Conservation (phyloP, 2,329 filamentous ascomycete genomes). For the Emmonsiellopsis sp. region DNA sequence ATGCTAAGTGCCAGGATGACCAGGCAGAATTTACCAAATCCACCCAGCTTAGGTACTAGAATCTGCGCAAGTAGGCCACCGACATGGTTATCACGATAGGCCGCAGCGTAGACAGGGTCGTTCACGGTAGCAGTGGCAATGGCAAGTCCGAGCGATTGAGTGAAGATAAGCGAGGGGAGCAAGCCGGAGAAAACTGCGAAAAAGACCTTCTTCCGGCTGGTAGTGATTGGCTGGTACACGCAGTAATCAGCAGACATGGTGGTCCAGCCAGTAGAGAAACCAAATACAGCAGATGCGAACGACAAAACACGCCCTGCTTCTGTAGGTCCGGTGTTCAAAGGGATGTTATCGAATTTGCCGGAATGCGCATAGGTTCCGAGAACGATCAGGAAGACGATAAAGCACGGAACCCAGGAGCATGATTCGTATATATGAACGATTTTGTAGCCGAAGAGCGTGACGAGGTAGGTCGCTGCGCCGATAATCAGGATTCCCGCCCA, state of each 20-base stretch:
- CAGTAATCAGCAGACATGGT: slow-evolving; percentile 70
- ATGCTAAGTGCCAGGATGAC: slow-evolving; percentile 58
- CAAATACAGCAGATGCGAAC: slow-evolving; percentile 58
- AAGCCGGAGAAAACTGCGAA: slow-evolving; percentile 60
- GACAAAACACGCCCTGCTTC: slow-evolving; percentile 57
- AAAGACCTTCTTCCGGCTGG: slow-evolving; percentile 56
- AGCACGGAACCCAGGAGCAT: slow-evolving; percentile 64
- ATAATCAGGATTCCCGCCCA: slow-evolving; percentile 66
- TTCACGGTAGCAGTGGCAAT: slow-evolving; percentile 58
- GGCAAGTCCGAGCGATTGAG: slow-evolving; percentile 63
- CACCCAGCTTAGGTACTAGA: slow-evolving; percentile 50
- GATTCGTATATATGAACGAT: slow-evolving; percentile 70
- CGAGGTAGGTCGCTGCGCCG: slow-evolving; percentile 54
- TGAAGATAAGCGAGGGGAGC: slow-evolving; percentile 63
- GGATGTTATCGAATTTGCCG: slow-evolving; percentile 54
- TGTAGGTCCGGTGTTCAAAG: slow-evolving; percentile 49
- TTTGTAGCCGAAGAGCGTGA: slow-evolving; percentile 68
- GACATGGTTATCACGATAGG: slow-evolving; percentile 49
- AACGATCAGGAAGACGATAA: slow-evolving; percentile 64
- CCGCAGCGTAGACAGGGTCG: slow-evolving; percentile 46
- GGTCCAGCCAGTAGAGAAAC: slow-evolving; percentile 66
- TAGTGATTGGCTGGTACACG: slow-evolving; percentile 61
- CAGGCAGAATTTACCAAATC: slow-evolving; percentile 64
- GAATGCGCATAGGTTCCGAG: slow-evolving; percentile 60
- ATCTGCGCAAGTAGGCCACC: slow-evolving; percentile 61